These are phyloP conservation scores for Magnolia kwangsiensis DNA, from an alignment of 164 flowering plant genomes.

Conservation along the genomic window DNA sequence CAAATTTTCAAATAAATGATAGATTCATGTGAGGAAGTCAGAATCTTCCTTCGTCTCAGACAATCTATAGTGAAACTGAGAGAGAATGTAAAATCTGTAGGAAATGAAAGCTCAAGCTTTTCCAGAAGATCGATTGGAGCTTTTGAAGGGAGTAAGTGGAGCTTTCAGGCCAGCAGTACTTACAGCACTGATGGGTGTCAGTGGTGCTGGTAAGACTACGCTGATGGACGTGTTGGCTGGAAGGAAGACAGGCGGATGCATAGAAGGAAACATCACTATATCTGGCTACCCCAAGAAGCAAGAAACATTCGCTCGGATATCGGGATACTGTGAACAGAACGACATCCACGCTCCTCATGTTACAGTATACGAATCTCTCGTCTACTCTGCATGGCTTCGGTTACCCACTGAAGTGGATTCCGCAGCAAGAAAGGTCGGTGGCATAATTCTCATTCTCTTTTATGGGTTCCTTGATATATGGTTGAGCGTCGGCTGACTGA, in stretches of 20 bases:
- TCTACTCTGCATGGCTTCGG: slow-evolving; percentile 59
- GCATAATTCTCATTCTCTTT: neutral
- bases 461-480: too few species aligned
- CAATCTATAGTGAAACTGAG: too few species aligned
- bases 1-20: neutral
- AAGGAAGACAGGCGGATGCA: slow-evolving; percentile 48
- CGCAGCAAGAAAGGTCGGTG: slow-evolving; percentile 35
- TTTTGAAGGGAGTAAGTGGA: slow-evolving; percentile 46
- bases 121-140: slow-evolving; percentile 31
- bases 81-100: neutral
- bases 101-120: slow-evolving; percentile 40
- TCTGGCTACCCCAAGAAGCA: slow-evolving; percentile 55
- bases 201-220: slow-evolving; percentile 63
- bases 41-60: too few species aligned
- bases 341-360: slow-evolving; percentile 59
- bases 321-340: slow-evolving; percentile 56
- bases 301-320: slow-evolving; percentile 50
- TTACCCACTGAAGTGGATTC: slow-evolving; percentile 39
- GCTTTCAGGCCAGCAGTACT: slow-evolving; percentile 57
- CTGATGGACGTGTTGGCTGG: slow-evolving; percentile 56
- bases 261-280: slow-evolving; percentile 41
- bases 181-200: slow-evolving; percentile 60
- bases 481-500: neutral
- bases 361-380: slow-evolving; percentile 47
- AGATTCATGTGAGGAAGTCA: too few species aligned